A percentile compares a stretch with the other conserved stretches of the same genome.
These are phyloP conservation scores for Diospyros lotus DNA, from an alignment of 148 eudicot species.

Conservation along the genomic window DNA sequence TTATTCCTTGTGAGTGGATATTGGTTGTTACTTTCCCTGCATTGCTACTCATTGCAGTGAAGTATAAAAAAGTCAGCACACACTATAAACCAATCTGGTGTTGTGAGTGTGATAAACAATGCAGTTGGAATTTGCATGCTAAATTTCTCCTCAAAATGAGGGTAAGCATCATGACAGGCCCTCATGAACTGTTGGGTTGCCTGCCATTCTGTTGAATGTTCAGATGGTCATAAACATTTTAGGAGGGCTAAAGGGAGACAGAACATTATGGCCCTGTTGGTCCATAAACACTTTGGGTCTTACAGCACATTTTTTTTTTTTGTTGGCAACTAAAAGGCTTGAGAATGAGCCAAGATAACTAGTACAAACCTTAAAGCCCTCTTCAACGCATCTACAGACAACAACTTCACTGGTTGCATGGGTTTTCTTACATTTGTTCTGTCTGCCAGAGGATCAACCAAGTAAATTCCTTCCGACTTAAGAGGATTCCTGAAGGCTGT, in stretches of 20 bases:
- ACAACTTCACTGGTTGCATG: slow-evolving; percentile 46
- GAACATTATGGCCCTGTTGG: neutral
- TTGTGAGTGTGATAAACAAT: neutral
- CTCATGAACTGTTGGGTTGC: neutral
- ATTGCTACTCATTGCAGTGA: slow-evolving; percentile 41
- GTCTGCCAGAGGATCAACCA: slow-evolving; percentile 58
- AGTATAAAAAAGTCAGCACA: neutral
- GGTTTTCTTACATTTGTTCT: slow-evolving; percentile 37
- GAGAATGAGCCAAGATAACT: slow-evolving; percentile 1
- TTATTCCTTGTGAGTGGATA: slow-evolving; percentile 74
- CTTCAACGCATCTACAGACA: slow-evolving; percentile 84
- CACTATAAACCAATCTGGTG: neutral
- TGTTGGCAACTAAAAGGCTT: neutral
- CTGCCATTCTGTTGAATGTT: neutral
- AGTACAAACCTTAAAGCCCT: slow-evolving; percentile 68
- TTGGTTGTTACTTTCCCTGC: slow-evolving; percentile 79
- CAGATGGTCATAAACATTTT: neutral
- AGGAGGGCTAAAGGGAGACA: neutral
- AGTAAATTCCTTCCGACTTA: slow-evolving; percentile 64
- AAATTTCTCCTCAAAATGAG: neutral
- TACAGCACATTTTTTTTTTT: neutral
- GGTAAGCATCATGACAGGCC: neutral
- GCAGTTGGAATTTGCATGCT: neutral
- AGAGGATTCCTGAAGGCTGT: slow-evolving; percentile 65
- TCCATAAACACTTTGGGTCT: neutral